Conservation (phyloP, 495 filamentous ascomycete species). For the Penicillium cosmopolitanum region DNA sequence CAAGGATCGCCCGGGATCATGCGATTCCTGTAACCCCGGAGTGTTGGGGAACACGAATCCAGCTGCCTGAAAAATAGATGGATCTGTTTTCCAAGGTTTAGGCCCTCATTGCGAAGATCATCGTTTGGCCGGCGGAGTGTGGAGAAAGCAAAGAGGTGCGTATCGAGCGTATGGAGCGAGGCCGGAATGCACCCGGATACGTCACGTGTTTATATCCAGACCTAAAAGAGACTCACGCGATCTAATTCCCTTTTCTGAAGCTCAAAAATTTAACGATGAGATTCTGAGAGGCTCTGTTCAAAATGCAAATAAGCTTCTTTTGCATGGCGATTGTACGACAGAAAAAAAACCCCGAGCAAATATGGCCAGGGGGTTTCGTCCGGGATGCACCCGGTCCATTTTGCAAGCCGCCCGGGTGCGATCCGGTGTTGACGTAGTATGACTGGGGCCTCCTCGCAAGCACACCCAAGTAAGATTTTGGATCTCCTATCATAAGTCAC, state of each 20-base stretch:
- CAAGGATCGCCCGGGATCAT: neutral
- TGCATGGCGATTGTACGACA: neutral
- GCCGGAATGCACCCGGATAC: constrained; percentile 10
- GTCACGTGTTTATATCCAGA: constrained; percentile 13
- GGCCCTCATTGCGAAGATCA: constrained; percentile 6
- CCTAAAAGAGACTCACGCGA: neutral
- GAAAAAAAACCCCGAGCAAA: neutral
- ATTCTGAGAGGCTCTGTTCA: neutral
- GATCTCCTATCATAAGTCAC: constrained; percentile 2
- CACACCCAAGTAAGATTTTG: constrained; percentile 10
- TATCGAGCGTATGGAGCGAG: neutral
- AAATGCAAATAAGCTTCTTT: neutral
- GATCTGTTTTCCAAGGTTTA: neutral
- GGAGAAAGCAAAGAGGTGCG: constrained; percentile 5
- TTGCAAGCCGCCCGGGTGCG: constrained; percentile 18
- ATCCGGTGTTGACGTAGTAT: constrained; percentile 29
- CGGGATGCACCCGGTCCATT: constrained; percentile 21
- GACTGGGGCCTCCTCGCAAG: constrained; percentile 13
- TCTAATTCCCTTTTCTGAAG: neutral
- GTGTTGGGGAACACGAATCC: constrained; percentile 1
- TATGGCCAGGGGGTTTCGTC: neutral
- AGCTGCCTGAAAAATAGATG: constrained; percentile 1
- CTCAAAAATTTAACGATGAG: neutral
- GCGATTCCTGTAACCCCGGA: neutral
- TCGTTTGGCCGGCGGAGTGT: neutral